Conservation (phyloP, 2,329 filamentous ascomycete species). For the Bipolaris cookei region DNA sequence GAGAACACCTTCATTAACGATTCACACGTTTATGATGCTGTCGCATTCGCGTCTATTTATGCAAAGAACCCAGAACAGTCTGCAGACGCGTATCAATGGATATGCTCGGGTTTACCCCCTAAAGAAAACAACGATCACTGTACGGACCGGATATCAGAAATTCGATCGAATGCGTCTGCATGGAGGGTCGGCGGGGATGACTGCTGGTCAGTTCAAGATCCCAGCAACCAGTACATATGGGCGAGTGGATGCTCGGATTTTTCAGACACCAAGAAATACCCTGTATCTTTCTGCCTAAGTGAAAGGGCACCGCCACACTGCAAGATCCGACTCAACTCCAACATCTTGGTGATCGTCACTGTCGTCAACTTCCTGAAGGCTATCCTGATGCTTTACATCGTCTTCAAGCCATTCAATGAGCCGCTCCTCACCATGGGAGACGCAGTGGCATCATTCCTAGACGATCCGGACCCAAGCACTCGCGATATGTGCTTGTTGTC, state of each 20-base stretch:
- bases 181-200: background rate
- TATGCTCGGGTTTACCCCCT: constrained; percentile 11
- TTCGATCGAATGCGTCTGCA: background rate
- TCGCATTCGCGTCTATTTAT: background rate
- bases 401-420: constrained; percentile 19
- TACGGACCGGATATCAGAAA: background rate
- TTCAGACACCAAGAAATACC: background rate
- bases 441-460: background rate
- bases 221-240: background rate
- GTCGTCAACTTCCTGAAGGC: background rate
- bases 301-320: constrained; percentile 15
- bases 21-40: background rate
- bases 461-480: background rate
- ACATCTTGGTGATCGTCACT: background rate
- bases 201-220: background rate
- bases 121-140: background rate
- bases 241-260: background rate
- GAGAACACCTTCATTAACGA: background rate
- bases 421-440: background rate
- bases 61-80: background rate
- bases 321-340: background rate
- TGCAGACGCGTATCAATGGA: constrained; percentile 18
- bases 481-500: background rate
- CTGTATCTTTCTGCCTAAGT: constrained; percentile 30
- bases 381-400: constrained; percentile 10